phyloP scores from a whole-genome alignment of 2,329 filamentous ascomycete species.

The Myriosclerotinia scirpicola region DNA sequence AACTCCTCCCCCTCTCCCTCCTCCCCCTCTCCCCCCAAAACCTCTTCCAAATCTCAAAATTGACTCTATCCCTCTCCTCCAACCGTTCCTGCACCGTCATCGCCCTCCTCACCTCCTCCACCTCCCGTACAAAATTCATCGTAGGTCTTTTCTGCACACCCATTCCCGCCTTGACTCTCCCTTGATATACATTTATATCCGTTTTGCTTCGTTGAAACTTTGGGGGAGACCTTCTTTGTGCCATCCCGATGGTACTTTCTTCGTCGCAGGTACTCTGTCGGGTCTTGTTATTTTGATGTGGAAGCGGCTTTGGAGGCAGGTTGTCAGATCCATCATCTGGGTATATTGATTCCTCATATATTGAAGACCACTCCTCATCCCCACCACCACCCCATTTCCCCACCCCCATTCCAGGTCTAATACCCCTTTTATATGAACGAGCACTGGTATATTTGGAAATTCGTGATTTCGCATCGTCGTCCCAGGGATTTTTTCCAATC shows the following conservation, averaged over 20 bases:
- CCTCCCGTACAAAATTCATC: slow-evolving; percentile 3
- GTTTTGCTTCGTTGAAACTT: background rate
- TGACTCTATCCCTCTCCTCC: slow-evolving; percentile 17
- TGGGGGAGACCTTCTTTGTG: no score
- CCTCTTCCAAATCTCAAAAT: slow-evolving; percentile 15
- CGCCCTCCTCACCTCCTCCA: background rate
- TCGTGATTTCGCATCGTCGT: background rate
- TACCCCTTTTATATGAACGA: background rate
- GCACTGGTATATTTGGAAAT: background rate
- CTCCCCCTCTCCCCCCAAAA: slow-evolving; percentile 8
- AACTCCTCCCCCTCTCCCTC: no score
- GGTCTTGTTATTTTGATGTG: background rate
- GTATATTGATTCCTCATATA: slow-evolving; percentile 5
- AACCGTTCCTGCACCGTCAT: background rate
- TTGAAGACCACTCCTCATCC: background rate
- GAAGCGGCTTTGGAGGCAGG: background rate
- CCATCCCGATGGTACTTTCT: background rate
- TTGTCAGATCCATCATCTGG: background rate
- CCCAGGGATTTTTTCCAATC: background rate
- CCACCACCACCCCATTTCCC: background rate
- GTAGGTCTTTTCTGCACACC: background rate
- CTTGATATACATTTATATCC: background rate
- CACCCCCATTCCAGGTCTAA: background rate
- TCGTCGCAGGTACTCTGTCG: background rate
- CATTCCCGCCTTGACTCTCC: background rate